These are phyloP conservation scores for Leersia perrieri DNA, from an alignment of 176 grass and related monocot species.

Conservation along the genomic window DNA sequence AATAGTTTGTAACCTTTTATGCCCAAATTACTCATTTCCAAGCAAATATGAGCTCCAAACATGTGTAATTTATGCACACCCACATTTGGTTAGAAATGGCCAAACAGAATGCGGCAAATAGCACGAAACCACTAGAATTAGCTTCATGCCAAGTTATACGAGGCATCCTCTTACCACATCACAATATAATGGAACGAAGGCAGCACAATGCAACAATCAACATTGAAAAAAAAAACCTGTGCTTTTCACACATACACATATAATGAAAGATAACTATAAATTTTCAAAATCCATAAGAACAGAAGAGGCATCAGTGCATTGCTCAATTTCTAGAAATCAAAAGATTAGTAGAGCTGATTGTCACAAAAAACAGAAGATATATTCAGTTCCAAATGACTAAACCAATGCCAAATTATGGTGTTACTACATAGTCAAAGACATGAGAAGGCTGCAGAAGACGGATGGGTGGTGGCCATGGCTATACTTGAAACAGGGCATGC, in stretches of 20 bases:
- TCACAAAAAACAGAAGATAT: conserved; percentile 2
- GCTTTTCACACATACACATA: background rate
- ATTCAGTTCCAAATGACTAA: conserved; percentile 27
- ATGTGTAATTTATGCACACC: too few relatives aligned
- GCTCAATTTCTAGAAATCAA: background rate
- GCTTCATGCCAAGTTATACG: too few relatives aligned
- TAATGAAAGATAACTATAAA: background rate
- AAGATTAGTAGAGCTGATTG: background rate
- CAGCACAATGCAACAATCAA: too few relatives aligned
- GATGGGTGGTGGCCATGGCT: conserved; percentile 17
- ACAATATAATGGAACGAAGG: background rate
- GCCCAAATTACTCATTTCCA: too few relatives aligned
- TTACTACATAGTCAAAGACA: conserved; percentile 43
- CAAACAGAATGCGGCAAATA: too few relatives aligned
- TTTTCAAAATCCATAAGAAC: too few relatives aligned
- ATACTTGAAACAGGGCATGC: conserved; percentile 3
- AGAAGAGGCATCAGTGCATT: background rate
- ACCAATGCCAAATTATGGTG: conserved; percentile 44
- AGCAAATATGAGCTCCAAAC: too few relatives aligned
- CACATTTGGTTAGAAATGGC: too few relatives aligned
- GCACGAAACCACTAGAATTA: too few relatives aligned
- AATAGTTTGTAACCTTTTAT: too few relatives aligned
- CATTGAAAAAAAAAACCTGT: background rate
- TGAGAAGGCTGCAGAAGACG: conserved; percentile 4
- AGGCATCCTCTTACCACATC: background rate